Evolutionary conservation across 2,329 filamentous ascomycete species (phyloP), one percentile per base, ranked within the genome.

Genomic region (Chaetomiaceae sp.): DNA sequence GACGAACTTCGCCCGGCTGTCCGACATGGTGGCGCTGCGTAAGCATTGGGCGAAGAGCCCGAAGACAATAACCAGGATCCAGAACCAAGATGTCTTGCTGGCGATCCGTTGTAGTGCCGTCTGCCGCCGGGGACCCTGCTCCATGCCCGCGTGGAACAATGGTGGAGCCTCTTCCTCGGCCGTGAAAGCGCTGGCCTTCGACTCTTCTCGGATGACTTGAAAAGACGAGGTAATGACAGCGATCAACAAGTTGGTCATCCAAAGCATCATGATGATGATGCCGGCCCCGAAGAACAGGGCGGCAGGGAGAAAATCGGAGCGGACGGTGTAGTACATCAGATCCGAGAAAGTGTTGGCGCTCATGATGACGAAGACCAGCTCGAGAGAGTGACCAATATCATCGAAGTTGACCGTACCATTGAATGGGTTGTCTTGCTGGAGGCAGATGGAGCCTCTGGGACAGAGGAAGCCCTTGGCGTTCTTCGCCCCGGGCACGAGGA

Each of bases 151-250:
- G 41, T 63, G 60, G 12, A 64, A 47, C 2, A 66, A 57, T 12
- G 50, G 36, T 4, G 22, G 22, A 24, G 65, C 66, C 51, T 77
- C 76, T 32, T 77, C 76, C 34, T 88, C 79, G 11, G 81, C 81
- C 4, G 89, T 90, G 65, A 98, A 98, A 3, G 94, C 93, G 68
- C 90, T 96, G 26, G 85, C 83, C 65, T 86, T 90, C 68, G 88
- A 95, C 64, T 98, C 93, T 69, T 98, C 94, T 53, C 93, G 81
- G 58, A 98, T 98, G 55, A 98, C 87, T 63, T 98, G 93, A 61
- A 98, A 98, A 1, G 91, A 96, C 5, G 93, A 95, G 0, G 93
- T 98, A 62, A 98, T 98, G 59, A 98, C 93, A 3, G 93, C 93
- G 60, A 98, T 95, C 38, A 86, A 67, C 68, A 98, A 78, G 64